Evolutionary conservation across 2,329 filamentous ascomycete genomes (phyloP).

Genomic region (Fusarium papillatum): DNA sequence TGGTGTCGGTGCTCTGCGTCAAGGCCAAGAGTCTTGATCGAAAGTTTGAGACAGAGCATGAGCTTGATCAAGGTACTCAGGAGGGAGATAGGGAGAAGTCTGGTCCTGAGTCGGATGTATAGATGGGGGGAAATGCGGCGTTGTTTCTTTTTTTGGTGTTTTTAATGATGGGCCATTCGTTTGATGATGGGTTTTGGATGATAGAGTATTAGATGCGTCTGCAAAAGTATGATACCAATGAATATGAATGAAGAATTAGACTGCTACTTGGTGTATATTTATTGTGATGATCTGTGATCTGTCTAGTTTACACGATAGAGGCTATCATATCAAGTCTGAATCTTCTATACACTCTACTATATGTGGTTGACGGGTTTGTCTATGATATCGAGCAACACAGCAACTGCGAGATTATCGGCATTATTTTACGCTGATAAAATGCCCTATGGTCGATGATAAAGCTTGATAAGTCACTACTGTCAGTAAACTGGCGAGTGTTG

Average conservation of each 20-base stretch:
- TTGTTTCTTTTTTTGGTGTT: background rate
- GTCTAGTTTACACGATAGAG: background rate
- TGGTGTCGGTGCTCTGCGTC: conserved; percentile 29
- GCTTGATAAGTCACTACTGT: background rate
- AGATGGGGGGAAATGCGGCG: background rate
- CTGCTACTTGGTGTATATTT: background rate
- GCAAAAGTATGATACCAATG: background rate
- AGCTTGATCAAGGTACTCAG: conserved; percentile 4
- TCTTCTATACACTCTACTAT: no score
- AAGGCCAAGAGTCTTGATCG: conserved; percentile 39
- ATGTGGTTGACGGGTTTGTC: background rate
- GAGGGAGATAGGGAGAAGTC: conserved; percentile 9
- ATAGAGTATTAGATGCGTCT: background rate
- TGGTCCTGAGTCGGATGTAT: conserved; percentile 16
- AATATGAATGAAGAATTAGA: background rate
- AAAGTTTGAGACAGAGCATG: conserved; percentile 40
- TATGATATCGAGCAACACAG: background rate
- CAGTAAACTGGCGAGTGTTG: background rate
- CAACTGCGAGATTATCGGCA: background rate
- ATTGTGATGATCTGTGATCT: background rate
- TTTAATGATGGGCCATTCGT: background rate
- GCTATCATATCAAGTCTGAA: background rate
- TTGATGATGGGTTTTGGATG: background rate
- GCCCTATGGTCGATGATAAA: background rate
- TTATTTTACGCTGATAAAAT: background rate